These are phyloP conservation scores for Neurospora tetraspora DNA, from an alignment of 495 filamentous ascomycete genomes.

Conservation along the genomic window DNA sequence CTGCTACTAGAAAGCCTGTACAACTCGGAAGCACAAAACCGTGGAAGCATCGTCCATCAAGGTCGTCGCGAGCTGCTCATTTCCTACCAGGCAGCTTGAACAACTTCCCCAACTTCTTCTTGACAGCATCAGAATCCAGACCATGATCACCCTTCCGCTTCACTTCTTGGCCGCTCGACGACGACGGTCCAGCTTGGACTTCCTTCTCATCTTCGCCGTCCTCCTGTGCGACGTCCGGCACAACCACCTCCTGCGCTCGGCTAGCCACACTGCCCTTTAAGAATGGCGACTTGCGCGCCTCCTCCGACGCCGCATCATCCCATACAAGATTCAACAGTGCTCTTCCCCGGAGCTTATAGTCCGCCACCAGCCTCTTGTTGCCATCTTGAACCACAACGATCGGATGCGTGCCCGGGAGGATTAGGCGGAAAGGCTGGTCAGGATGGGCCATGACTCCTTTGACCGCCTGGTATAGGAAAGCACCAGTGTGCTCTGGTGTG, in stretches of 20 bases:
- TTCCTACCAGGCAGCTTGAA: constrained; percentile 53
- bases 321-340: constrained; percentile 73
- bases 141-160: constrained; percentile 33
- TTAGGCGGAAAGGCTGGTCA: constrained; percentile 38
- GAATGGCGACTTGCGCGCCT: constrained; percentile 41
- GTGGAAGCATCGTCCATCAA: not conserved
- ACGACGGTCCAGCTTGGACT: constrained; percentile 15
- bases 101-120: constrained; percentile 57
- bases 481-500: constrained; percentile 50
- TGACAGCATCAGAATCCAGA: constrained; percentile 23
- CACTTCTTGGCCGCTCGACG: constrained; percentile 32
- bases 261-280: constrained; percentile 58
- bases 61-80: constrained; percentile 11
- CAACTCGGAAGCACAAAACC: not conserved
- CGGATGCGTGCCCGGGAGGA: constrained; percentile 23
- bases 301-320: constrained; percentile 45
- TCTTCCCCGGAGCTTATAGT: constrained; percentile 56
- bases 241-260: constrained; percentile 53
- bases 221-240: constrained; percentile 32
- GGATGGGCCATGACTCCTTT: constrained; percentile 37
- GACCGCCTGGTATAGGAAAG: constrained; percentile 59
- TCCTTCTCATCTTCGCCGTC: constrained; percentile 35
- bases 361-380: constrained; percentile 51
- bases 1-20: constrained; percentile 1
- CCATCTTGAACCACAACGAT: constrained; percentile 19